A percentile compares a stretch with the other conserved stretches of the same genome.
Conservation (phyloP, 305 asterid species). For the Fraxinus nigra region DNA sequence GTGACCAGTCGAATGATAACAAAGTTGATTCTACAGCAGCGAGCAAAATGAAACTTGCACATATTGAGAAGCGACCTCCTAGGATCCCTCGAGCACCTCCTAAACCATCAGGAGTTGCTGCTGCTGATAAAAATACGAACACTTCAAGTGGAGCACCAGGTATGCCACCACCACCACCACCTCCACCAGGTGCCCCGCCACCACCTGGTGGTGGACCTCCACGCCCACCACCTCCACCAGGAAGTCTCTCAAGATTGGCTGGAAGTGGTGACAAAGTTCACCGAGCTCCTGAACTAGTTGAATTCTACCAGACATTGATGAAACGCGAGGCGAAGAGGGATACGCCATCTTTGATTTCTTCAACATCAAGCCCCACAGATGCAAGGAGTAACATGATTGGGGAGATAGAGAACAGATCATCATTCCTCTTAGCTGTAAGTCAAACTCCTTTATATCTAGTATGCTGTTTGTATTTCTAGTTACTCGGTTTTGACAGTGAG, state of each 20-base stretch:
- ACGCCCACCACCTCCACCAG: slow-evolving; percentile 93
- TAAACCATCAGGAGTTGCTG: slow-evolving; percentile 48
- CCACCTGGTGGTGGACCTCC: slow-evolving; percentile 75
- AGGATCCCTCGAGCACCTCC: slow-evolving; percentile 94
- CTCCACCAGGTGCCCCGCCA: slow-evolving; percentile 74
- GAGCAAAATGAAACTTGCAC: slow-evolving; percentile 72
- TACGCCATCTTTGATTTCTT: slow-evolving; percentile 53
- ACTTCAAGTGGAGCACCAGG: slow-evolving; percentile 40
- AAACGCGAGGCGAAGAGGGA: slow-evolving; percentile 96
- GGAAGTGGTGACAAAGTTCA: slow-evolving; percentile 81
- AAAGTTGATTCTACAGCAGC: slow-evolving; percentile 49
- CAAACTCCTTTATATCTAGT: slow-evolving; percentile 11
- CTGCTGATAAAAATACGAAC: slow-evolving; percentile 31
- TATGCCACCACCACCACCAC: slow-evolving; percentile 74
- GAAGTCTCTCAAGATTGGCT: slow-evolving; percentile 54
- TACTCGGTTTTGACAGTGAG: slow-evolving; percentile 21
- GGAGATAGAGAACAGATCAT: slow-evolving; percentile 89
- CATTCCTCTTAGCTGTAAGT: slow-evolving; percentile 91
- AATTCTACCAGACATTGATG: slow-evolving; percentile 87
- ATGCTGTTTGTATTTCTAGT: not conserved
- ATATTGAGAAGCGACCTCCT: slow-evolving; percentile 80
- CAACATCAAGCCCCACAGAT: slow-evolving; percentile 58
- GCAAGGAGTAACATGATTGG: slow-evolving; percentile 98
- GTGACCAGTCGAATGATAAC: slow-evolving; percentile 41
- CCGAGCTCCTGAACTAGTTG: slow-evolving; percentile 99